Evolutionary conservation across 306 rosid genomes (phyloP), one percentile per base, ranked within the genome.

Genomic region (Hippophae gyantsensis): DNA sequence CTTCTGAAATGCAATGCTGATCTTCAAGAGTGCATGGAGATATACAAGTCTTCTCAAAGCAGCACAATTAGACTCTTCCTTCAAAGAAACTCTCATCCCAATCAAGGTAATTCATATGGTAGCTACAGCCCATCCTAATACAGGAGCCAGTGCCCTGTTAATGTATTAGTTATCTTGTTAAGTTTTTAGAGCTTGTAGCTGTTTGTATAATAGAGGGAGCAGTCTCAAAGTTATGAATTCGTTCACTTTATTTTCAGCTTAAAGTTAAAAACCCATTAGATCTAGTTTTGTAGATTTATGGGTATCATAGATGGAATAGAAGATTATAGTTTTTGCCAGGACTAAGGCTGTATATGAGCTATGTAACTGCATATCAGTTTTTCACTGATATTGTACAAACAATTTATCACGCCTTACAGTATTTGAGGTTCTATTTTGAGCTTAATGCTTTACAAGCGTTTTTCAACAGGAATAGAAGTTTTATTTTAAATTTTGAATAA

Each of bases 11-110:
- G 92, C 41, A 77, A 84, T 69, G 79, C 73, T 50, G 86, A 84
- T 59, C 76, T 81, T n/a, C 73, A 81, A 48, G 87, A 83, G 60
- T 74, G 79, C 55, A 76, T 76, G 56, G 85, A 86, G 41, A 57
- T 77, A 52, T 75, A 68, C 23, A 68, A 69, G 60, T 46, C 83
- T 42, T 83, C 86, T 52, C 74, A 66, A n/a, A 75, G 60, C 62
- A 74, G 67, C 65, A 81, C 85, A 10, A 71, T 83, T n/a, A 76
- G 84, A 62, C 72, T 81, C 43, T 74, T 72, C 18, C 60, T 81
- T 9, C 82, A 83, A 61, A 77, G 74, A 61, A 70, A 82, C 73
- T 66, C 71, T 7, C 73, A 78, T 42, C 65, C 51, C 13, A 65
- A 51, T 77, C 71, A 69, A 32, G 58, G 26, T 43, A 72, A 69